phyloP scores from a whole-genome alignment of 805 yeast species.

The Metschnikowia continentalis region DNA sequence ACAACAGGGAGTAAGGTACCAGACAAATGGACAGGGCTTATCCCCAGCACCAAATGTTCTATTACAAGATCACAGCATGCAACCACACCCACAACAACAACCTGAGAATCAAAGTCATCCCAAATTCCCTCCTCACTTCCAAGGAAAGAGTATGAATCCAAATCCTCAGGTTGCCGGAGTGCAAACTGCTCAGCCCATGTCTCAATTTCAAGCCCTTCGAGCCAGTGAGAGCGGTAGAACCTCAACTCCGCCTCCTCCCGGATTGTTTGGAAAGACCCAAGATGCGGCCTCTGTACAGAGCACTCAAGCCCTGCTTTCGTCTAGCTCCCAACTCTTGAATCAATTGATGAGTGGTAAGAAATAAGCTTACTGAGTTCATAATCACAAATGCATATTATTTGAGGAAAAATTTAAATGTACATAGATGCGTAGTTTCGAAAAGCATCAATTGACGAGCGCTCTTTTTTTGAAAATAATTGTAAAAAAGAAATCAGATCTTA shows the following conservation, averaged over 20 bases:
- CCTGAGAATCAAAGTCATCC: not conserved
- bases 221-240: slow-evolving; percentile 34
- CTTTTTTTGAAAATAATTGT: too few relatives aligned
- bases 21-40: not conserved
- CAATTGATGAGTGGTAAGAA: slow-evolving; percentile 82
- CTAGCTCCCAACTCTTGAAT: slow-evolving; percentile 75
- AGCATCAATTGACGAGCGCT: not conserved
- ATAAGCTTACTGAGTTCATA: slow-evolving; percentile 12
- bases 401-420: not conserved
- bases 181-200: slow-evolving; percentile 13
- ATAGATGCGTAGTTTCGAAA: not conserved
- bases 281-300: slow-evolving; percentile 8
- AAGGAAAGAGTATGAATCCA: not conserved
- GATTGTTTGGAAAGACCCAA: slow-evolving; percentile 40
- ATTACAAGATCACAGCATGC: not conserved
- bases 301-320: slow-evolving; percentile 32
- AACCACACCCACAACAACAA: not conserved
- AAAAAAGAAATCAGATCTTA: not conserved
- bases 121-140: slow-evolving; percentile 5
- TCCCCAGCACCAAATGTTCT: not conserved
- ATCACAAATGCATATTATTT: slow-evolving; percentile 1
- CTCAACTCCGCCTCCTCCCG: slow-evolving; percentile 73
- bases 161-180: not conserved
- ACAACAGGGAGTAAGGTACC: not conserved
- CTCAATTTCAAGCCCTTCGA: slow-evolving; percentile 26